phyloP scores from a whole-genome alignment of 2,329 filamentous ascomycete species.

The Paraphoma chrysanthemicola region DNA sequence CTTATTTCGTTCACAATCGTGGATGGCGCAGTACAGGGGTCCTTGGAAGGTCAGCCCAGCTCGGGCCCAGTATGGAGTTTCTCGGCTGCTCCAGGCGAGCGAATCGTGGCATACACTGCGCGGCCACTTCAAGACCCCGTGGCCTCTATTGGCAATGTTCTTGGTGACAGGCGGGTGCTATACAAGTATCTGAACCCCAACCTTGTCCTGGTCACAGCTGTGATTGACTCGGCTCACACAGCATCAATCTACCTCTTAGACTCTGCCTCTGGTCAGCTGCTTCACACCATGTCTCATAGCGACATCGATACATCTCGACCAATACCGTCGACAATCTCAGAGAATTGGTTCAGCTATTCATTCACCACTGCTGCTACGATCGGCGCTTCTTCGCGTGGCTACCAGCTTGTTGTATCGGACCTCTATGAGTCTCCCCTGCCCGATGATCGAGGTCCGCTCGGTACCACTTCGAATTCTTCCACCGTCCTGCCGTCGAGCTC shows the following conservation, averaged over 20 bases:
- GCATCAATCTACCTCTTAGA: conserved; percentile 83
- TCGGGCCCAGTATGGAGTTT: conserved; percentile 71
- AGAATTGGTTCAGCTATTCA: conserved; percentile 95
- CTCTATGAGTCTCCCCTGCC: conserved; percentile 85
- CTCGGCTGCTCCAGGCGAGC: conserved; percentile 68
- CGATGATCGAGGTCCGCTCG: conserved; percentile 85
- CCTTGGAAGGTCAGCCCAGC: conserved; percentile 25
- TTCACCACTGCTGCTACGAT: conserved; percentile 64
- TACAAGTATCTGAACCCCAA: conserved; percentile 98
- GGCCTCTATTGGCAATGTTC: conserved; percentile 91
- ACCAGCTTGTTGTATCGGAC: conserved; percentile 85
- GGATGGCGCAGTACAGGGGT: conserved; percentile 43
- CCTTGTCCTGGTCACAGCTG: conserved; percentile 75
- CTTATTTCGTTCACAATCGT: conserved; percentile 42
- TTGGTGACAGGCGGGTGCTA: conserved; percentile 88
- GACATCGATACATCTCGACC: conserved; percentile 77
- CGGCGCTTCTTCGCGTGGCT: conserved; percentile 72
- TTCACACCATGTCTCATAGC: conserved; percentile 73
- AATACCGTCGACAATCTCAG: conserved; percentile 79
- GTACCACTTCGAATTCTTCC: conserved; percentile 74
- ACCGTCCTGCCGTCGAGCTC: conserved; percentile 71
- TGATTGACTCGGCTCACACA: conserved; percentile 64
- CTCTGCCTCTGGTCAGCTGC: conserved; percentile 80
- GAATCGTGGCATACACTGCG: conserved; percentile 71
- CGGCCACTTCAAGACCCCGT: conserved; percentile 81